Evolutionary conservation across 148 eudicot genomes (phyloP).

Genomic region (Oxyria digyna): DNA sequence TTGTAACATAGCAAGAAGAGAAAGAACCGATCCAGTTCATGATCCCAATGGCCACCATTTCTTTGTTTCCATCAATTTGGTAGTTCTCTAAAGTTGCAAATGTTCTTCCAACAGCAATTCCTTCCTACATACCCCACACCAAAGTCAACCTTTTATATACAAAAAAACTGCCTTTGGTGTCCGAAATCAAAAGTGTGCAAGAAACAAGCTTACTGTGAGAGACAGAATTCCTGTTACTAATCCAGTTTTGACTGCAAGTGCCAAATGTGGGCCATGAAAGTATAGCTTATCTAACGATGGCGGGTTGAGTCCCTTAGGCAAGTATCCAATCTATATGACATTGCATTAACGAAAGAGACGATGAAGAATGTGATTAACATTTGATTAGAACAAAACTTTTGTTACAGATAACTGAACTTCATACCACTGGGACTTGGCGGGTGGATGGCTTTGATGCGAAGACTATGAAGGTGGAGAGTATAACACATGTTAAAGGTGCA

Average conservation of each 20-base stretch:
- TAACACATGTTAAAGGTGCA: constrained; percentile 74
- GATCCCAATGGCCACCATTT: constrained; percentile 95
- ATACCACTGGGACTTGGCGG: constrained; percentile 56
- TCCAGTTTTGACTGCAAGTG: constrained; percentile 78
- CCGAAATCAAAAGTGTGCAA: neutral
- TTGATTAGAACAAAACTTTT: neutral
- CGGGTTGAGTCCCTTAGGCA: constrained; percentile 79
- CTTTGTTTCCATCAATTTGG: constrained; percentile 99
- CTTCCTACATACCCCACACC: constrained; percentile 43
- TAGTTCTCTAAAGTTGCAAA: constrained; percentile 79
- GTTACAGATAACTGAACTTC: constrained; percentile 5
- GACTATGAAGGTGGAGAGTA: constrained; percentile 66
- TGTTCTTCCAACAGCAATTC: constrained; percentile 97
- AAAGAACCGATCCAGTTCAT: constrained; percentile 97
- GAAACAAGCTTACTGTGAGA: constrained; percentile 63
- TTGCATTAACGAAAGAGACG: neutral
- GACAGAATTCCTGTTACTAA: constrained; percentile 72
- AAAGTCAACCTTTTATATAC: neutral
- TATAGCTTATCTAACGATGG: constrained; percentile 68
- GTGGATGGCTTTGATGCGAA: constrained; percentile 41
- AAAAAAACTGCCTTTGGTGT: neutral
- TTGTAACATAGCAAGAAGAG: constrained; percentile 83
- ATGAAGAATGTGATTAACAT: neutral
- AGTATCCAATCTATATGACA: constrained; percentile 56
- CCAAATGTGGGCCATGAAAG: constrained; percentile 49